A percentile compares a stretch with the other conserved stretches of the same genome.
These are phyloP conservation scores for Thermothielavioides terrestris DNA, from an alignment of 495 filamentous ascomycete genomes.

Conservation along the genomic window DNA sequence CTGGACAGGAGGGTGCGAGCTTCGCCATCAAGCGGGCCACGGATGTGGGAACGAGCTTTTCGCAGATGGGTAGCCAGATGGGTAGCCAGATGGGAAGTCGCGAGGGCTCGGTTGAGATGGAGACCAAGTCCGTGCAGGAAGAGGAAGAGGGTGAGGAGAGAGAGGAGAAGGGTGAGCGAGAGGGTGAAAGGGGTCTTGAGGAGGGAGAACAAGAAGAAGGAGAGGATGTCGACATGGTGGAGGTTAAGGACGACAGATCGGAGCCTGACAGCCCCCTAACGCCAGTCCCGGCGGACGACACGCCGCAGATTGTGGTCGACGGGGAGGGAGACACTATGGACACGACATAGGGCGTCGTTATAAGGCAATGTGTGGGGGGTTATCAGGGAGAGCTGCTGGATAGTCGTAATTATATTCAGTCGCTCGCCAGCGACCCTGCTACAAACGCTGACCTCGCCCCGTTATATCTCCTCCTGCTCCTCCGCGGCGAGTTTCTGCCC, in stretches of 20 bases:
- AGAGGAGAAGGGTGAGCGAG: no score
- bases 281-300: slow-evolving; percentile 36
- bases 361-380: no score
- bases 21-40: slow-evolving; percentile 32
- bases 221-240: slow-evolving; percentile 54
- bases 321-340: slow-evolving; percentile 63
- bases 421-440: neutral
- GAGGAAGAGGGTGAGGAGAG: no score
- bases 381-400: no score
- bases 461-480: slow-evolving; percentile 4
- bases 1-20: slow-evolving; percentile 19
- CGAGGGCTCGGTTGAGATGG: slow-evolving; percentile 14
- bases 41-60: slow-evolving; percentile 38
- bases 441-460: no score
- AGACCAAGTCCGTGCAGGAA: slow-evolving; percentile 38
- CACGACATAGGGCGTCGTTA: slow-evolving; percentile 35
- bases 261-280: slow-evolving; percentile 28
- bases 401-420: neutral
- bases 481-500: slow-evolving; percentile 31
- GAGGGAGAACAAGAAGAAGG: slow-evolving; percentile 51
- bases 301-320: slow-evolving; percentile 43
- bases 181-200: no score
- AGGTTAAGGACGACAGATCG: slow-evolving; percentile 30
- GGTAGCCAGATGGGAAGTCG: slow-evolving; percentile 23
- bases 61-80: slow-evolving; percentile 33